Evolutionary conservation across 2,329 filamentous ascomycete genomes (phyloP).

Genomic region (Thielaviopsis ethacetica): DNA sequence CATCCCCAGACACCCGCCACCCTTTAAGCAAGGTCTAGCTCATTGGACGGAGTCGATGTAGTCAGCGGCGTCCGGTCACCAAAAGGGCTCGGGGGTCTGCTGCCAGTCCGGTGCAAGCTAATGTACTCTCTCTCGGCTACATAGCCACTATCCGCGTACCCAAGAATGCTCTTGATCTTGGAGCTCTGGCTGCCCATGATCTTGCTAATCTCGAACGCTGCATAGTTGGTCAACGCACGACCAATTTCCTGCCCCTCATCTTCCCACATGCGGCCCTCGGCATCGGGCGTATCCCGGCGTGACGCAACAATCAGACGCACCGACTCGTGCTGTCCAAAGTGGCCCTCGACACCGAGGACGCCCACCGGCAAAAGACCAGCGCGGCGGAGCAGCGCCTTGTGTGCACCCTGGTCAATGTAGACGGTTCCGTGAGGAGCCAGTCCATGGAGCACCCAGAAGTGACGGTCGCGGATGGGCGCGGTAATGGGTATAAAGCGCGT

Average conservation of each 20-base stretch:
- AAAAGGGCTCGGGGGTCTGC: constrained; percentile 25
- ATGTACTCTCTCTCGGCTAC: constrained; percentile 80
- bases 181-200: constrained; percentile 75
- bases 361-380: constrained; percentile 79
- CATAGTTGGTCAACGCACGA: constrained; percentile 81
- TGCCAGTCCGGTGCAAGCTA: constrained; percentile 48
- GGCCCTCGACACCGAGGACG: constrained; percentile 76
- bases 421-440: constrained; percentile 78
- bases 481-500: constrained; percentile 80
- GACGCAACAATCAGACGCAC: constrained; percentile 73
- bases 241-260: constrained; percentile 56
- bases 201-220: constrained; percentile 61
- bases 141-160: constrained; percentile 91
- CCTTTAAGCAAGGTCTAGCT: not conserved
- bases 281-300: constrained; percentile 26
- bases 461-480: constrained; percentile 76
- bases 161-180: constrained; percentile 64
- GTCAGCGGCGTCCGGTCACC: not conserved
- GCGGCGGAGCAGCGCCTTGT: constrained; percentile 63
- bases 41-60: not conserved
- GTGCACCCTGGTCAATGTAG: constrained; percentile 84
- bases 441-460: constrained; percentile 94
- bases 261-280: constrained; percentile 31
- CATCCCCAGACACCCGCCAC: not conserved
- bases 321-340: constrained; percentile 83